Evolutionary conservation across 768 basidiomycete genomes (phyloP), one percentile per base, ranked within the genome.

Genomic region (Rhizopogon rudus): DNA sequence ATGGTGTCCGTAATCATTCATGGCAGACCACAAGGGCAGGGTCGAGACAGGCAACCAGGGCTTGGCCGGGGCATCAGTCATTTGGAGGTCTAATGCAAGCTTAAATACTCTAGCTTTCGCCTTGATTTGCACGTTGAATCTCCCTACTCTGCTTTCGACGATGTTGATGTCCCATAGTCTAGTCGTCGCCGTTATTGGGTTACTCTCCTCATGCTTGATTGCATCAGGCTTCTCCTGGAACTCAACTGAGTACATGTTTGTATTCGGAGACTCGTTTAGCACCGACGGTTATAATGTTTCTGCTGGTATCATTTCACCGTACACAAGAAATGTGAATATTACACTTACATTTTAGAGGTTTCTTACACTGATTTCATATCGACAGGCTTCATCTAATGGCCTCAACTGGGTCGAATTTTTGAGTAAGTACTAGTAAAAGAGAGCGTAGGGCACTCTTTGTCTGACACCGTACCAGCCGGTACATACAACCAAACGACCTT

Each of bases 181-280:
- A 14, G 6, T 63, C 9, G 14, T 33, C 8, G 46, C 58, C 33
- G 37, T 43, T 40, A 25, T 40, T 35, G 8, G 53, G 44, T 31
- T 66, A 17, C 25, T 55, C 42, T 50, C 33, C 14, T 53, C 31
- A 35, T 14, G 58, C 39, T 39, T 60, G 4, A 17, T 56, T 25
- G 57, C n/a, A 17, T 61, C 48, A 14, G 64, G 70, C 5, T 66
- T 66, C 48, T 74, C 78, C 6, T 84, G 83, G 83, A 73, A 71
- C 13, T 70, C 72, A 13, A 84, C 79, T 5, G 67, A 82, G 58
- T 83, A 76, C 61, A 60, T 85, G 50, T 81, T 86, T 58, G 73
- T 78, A 1, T 86, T 86, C 59, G 84, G 84, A 9, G 84, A 86
- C 60, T 85, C 82, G 1, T 86, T 81, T 1, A 70, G 79, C 4